Percentiles rank a stretch among this genome's conserved stretches.
Evolutionary conservation across 345 rosid genomes (phyloP).

Genomic region (Heritiera littoralis): DNA sequence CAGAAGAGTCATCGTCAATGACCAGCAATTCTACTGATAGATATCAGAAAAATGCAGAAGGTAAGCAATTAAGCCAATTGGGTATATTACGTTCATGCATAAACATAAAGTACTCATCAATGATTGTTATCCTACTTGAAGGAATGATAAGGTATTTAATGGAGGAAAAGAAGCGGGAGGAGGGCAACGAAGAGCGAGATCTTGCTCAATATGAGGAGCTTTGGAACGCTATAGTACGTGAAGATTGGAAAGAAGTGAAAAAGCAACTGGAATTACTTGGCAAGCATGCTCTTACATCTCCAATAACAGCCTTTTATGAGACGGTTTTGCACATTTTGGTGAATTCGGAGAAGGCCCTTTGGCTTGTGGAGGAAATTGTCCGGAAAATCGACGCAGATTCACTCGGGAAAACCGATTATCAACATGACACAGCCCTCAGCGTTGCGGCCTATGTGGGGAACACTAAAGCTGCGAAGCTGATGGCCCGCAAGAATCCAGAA

Average conservation of each 20-base stretch:
- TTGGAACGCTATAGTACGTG: not conserved
- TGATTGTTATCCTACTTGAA: not conserved
- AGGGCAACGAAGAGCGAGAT: not conserved
- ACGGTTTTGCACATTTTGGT: not conserved
- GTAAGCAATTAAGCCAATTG: not conserved
- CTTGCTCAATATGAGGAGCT: not conserved
- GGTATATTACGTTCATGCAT: too few relatives aligned
- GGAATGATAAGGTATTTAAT: not conserved
- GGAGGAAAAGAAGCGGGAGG: not conserved
- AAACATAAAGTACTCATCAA: not conserved
- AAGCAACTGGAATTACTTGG: not conserved
- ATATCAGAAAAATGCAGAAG: not conserved
- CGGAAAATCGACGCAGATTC: not conserved
- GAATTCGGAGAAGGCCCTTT: not conserved
- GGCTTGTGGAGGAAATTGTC: not conserved
- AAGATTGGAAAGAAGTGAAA: not conserved
- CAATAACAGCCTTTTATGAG: not conserved
- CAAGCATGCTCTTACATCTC: not conserved
- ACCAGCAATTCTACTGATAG: not conserved
- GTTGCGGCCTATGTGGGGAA: conserved; percentile 37
- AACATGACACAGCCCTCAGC: conserved; percentile 32
- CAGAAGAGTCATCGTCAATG: not conserved
- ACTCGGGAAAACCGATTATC: not conserved
- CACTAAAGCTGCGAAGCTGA: conserved; percentile 31
- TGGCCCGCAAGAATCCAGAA: conserved; percentile 33